Conservation (phyloP, 1,284 basidiomycete genomes). For the Ustilago trichophora region DNA sequence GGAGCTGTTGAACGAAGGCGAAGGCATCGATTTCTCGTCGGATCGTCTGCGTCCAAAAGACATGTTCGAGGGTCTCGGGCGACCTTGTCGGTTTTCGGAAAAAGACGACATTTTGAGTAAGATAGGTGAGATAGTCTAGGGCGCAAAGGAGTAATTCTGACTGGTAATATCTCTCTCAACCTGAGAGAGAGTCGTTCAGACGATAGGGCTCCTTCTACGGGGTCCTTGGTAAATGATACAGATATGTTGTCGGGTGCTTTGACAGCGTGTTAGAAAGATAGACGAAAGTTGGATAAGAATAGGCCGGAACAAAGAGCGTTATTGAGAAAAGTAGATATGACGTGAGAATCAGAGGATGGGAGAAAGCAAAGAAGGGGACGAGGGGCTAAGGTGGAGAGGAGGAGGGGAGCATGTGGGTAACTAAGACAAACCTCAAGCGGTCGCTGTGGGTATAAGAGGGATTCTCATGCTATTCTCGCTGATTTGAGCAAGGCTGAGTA, state of each 20-base stretch:
- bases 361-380: background rate
- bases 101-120: conserved; percentile 23
- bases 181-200: no score
- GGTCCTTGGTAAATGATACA: no score
- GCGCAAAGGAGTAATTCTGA: no score
- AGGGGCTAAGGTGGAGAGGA: background rate
- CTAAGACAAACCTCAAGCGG: no score
- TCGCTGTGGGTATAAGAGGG: background rate
- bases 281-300: background rate
- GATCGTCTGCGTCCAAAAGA: conserved; percentile 21
- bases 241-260: background rate
- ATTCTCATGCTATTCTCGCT: background rate
- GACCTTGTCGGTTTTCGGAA: conserved; percentile 35
- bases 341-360: background rate
- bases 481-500: no score
- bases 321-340: background rate
- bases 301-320: conserved; percentile 6
- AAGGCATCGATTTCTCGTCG: conserved; percentile 39
- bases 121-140: background rate
- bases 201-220: no score
- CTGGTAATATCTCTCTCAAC: no score
- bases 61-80: conserved; percentile 28
- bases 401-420: background rate
- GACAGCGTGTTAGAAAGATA: conserved; percentile 7
- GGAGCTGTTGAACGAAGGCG: conserved; percentile 48